Percentiles rank a stretch among this genome's conserved stretches.
These are phyloP conservation scores for Metarhizium sp. DNA, from an alignment of 2,329 filamentous ascomycete genomes.

Conservation along the genomic window DNA sequence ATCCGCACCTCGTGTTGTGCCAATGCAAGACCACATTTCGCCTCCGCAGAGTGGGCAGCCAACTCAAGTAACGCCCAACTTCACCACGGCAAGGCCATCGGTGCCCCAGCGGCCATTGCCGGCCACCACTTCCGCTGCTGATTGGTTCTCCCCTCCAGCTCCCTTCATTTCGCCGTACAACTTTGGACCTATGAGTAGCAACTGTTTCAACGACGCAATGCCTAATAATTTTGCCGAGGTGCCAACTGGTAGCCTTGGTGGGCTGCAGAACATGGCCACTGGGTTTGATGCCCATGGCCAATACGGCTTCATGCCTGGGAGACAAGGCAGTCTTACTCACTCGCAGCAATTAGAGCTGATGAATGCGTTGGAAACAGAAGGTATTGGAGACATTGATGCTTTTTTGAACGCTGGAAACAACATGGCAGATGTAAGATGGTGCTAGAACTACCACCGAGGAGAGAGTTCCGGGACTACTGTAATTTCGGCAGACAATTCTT, in stretches of 20 bases:
- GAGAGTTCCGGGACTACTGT: neutral
- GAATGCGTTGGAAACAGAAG: slow-evolving; percentile 65
- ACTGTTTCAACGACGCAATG: slow-evolving; percentile 31
- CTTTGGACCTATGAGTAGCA: slow-evolving; percentile 32
- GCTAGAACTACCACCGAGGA: slow-evolving; percentile 8
- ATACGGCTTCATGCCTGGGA: slow-evolving; percentile 33
- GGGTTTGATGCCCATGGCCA: slow-evolving; percentile 13
- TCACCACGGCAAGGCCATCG: slow-evolving; percentile 24
- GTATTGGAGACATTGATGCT: slow-evolving; percentile 51
- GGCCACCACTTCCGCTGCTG: slow-evolving; percentile 28
- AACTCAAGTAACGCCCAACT: slow-evolving; percentile 8
- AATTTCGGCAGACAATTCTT: neutral
- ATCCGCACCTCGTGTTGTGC: slow-evolving; percentile 13
- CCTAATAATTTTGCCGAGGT: slow-evolving; percentile 20
- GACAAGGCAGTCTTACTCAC: slow-evolving; percentile 63
- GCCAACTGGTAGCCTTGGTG: slow-evolving; percentile 19
- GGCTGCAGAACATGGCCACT: slow-evolving; percentile 19
- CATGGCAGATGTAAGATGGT: slow-evolving; percentile 23
- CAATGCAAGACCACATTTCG: slow-evolving; percentile 21
- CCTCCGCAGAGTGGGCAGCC: slow-evolving; percentile 16
- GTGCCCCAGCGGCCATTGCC: slow-evolving; percentile 35
- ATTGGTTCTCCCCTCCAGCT: slow-evolving; percentile 46
- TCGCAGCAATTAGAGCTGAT: slow-evolving; percentile 78
- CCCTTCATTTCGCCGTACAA: slow-evolving; percentile 45
- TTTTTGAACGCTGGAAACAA: slow-evolving; percentile 37